These are phyloP conservation scores for Phytophthora fragariae DNA, from an alignment of 352 stramenopile species.

Conservation along the genomic window DNA sequence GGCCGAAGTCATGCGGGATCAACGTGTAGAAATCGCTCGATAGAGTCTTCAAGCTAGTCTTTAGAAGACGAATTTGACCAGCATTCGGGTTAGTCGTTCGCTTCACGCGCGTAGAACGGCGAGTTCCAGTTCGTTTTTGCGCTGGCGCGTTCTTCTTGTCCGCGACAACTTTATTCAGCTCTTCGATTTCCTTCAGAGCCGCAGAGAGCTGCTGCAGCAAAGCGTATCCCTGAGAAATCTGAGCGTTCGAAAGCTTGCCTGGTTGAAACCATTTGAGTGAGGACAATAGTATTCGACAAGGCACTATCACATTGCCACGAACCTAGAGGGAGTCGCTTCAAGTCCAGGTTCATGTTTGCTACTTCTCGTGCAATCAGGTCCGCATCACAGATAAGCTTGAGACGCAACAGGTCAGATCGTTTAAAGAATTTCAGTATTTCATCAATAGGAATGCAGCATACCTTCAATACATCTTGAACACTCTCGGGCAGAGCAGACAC, in stretches of 20 bases:
- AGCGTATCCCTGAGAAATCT: conserved; percentile 72
- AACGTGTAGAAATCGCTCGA: conserved; percentile 78
- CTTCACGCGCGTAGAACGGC: conserved; percentile 39
- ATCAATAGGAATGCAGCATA: conserved; percentile 3
- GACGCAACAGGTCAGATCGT: background rate
- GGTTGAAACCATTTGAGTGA: background rate
- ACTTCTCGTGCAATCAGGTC: conserved; percentile 60
- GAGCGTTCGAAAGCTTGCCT: conserved; percentile 60
- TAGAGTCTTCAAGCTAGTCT: conserved; percentile 59
- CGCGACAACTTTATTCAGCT: conserved; percentile 36
- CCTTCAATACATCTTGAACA: conserved; percentile 56
- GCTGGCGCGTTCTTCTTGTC: conserved; percentile 2
- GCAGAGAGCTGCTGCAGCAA: conserved; percentile 62
- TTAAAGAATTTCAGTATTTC: background rate
- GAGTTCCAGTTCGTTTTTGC: conserved; percentile 22
- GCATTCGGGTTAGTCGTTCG: conserved; percentile 36
- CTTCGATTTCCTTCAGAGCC: conserved; percentile 54
- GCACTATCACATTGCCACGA: background rate
- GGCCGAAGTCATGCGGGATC: conserved; percentile 77
- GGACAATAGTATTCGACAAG: background rate
- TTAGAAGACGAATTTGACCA: conserved; percentile 48
- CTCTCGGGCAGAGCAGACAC: conserved; percentile 41
- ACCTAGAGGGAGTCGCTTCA: conserved; percentile 62
- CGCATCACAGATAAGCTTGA: conserved; percentile 56
- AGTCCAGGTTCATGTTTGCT: conserved; percentile 60